Base-by-base conservation (phyloP, 148 eudicot species). In the Chenopodium berlandieri region DNA sequence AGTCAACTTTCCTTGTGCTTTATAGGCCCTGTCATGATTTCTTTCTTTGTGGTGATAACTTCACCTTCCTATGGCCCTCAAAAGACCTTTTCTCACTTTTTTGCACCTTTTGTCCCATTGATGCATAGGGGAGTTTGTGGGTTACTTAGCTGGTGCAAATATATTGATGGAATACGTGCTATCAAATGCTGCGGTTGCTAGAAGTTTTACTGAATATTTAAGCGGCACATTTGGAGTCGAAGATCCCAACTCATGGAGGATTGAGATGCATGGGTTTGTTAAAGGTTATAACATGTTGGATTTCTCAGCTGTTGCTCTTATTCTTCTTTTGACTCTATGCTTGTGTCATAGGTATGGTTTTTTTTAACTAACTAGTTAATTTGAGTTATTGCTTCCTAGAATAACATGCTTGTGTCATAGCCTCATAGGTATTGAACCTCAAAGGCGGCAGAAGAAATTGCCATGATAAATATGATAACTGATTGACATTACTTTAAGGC, bases 111-210 rank as follows among this genome's bases (percentile, higher is more conserved):
- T 65, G 11, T 54, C 32, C 23, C 40, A 47, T 44, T 75, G 25
- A 47, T 76, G 76, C 85, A 83, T 87, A 93, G 97, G 97, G 70
- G 97, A 93, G 84, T 91, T 93, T 88, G 83, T 88, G 83, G 94
- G 92, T 2, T 93, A 87, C 87, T 83, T 93, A 83, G 92, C 90
- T 73, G 97, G 97, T 73, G 94, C 97, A 84, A 93, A 93, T 81
- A 86, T 93, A 83, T 76, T 93, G 77, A 88, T 91, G 92, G 97
- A 93, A 75, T 93, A 93, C 77, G 97, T 93, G n/a, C 73, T 91
- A 23, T 91, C 97, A 22, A 93, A 93, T 84, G 97, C 97, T 50
- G 97, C 93, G 7, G 93, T 93, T 30, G 93, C 97, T 2, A 90
- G 97, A 85, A 91, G 90, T 84, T 93, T 93, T 81, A 91, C 97